These are phyloP conservation scores for Trichoderma sp. DNA, from an alignment of 2,329 filamentous ascomycete genomes.

Conservation along the genomic window DNA sequence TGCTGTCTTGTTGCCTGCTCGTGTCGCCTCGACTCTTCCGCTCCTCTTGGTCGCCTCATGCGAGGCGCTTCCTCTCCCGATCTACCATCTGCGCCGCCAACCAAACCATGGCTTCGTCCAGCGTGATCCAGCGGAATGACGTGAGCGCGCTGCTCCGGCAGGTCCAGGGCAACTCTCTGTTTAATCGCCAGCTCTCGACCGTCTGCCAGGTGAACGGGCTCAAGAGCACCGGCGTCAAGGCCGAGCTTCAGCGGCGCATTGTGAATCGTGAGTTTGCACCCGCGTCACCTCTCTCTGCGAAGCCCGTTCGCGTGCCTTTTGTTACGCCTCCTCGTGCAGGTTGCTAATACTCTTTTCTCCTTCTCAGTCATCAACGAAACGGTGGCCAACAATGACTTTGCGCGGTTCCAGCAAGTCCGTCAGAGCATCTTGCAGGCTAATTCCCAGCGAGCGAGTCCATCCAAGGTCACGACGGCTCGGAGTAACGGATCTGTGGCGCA, in stretches of 20 bases:
- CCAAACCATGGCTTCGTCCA: constrained; percentile 34
- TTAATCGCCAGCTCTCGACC: constrained; percentile 69
- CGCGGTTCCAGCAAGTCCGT: constrained; percentile 49
- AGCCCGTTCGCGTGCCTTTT: background rate
- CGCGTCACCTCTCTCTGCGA: background rate
- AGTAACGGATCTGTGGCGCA: constrained; percentile 22
- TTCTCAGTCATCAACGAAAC: constrained; percentile 48
- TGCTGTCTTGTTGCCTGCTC: background rate
- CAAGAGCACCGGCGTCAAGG: constrained; percentile 81
- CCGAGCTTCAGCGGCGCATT: constrained; percentile 76
- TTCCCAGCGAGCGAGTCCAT: constrained; percentile 37
- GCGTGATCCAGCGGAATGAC: constrained; percentile 45
- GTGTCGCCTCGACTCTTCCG: background rate
- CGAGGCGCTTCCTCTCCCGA: background rate
- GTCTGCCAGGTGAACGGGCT: constrained; percentile 77
- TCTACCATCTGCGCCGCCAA: constrained; percentile 12
- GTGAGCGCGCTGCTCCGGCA: constrained; percentile 50
- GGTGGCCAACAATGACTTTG: constrained; percentile 42
- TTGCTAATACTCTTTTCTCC: constrained; percentile 12
- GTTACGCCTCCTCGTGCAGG: background rate
- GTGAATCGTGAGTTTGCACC: constrained; percentile 66
- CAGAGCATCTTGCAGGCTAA: constrained; percentile 46
- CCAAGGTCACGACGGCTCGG: constrained; percentile 31
- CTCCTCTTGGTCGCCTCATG: constrained; percentile 25
- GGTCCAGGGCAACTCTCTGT: constrained; percentile 48